Base-by-base conservation (phyloP, 2,329 filamentous ascomycete species). In the Fusarium pseudoanthophilum region DNA sequence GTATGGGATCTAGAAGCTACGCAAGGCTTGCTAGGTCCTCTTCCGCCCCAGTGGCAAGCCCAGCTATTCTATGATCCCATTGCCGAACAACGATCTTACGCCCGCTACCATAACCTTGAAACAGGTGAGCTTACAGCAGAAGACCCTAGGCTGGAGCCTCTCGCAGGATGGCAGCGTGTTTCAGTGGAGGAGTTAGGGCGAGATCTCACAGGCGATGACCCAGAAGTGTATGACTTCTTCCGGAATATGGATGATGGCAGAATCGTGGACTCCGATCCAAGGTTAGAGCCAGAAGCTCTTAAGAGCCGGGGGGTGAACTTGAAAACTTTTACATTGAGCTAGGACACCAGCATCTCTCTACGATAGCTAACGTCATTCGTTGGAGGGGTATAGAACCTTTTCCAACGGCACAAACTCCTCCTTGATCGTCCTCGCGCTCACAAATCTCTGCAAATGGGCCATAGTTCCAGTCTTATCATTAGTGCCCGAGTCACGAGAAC, bases 391-490 rank as follows among this genome's bases (percentile, higher is more conserved):
- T 13, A 65, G 26, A 9, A 76, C 65, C 20, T 63, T 69, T 7
- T 75, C 73, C 4, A 75, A n/a, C 1, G 66, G 57, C 20, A 63
- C 55, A 75, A 92, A 93, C 82, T 93, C 91, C 85, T 93, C 92
- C 87, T 92, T 92, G 69, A 92, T 87, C 30, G 87, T 89, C 69
- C 90, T 83, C 75, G 86, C 79, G 79, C 88, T 91, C 14, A 91
- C 88, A 77, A 92, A 92, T 28, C 90, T 83, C 53, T 83, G 84
- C 66, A 92, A 80, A 60, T 91, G 80, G 75, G 87, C 88, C 71
- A 84, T 82, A 64, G 88, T 90, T 11, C 90, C 90, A 10, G 90
- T 89, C 85, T 92, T 92, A 80, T 92, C 90, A 77, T 92, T 92
- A 26, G 90, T 92, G 9, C 90, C 90, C 68, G 88, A 90, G 4